Percentiles rank a stretch among this genome's conserved stretches.
These are phyloP conservation scores for Paraphoma sp. DNA, from an alignment of 2,329 filamentous ascomycete genomes.

Conservation along the genomic window DNA sequence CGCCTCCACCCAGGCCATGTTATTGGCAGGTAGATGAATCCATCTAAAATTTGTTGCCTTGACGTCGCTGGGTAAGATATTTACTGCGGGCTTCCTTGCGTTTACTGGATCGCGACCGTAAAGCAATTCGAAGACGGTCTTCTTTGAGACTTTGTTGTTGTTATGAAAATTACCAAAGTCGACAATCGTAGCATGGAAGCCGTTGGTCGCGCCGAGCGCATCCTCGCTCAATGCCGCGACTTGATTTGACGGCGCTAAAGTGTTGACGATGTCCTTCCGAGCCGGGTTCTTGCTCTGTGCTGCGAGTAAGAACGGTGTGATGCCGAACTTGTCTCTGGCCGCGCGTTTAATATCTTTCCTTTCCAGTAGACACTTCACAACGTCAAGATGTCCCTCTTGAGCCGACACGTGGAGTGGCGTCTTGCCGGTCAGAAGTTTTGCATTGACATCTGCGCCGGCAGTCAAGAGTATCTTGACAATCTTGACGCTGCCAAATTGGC, in stretches of 20 bases:
- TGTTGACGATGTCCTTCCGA: conserved; percentile 50
- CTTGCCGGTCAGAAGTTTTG: conserved; percentile 40
- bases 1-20: conserved; percentile 68
- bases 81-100: conserved; percentile 41
- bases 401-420: conserved; percentile 49
- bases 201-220: conserved; percentile 43
- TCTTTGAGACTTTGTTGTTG: conserved; percentile 40
- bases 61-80: conserved; percentile 48
- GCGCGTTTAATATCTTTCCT: conserved; percentile 45
- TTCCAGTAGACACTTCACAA: conserved; percentile 47
- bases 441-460: conserved; percentile 43
- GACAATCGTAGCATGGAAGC: conserved; percentile 48
- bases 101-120: conserved; percentile 44
- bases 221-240: conserved; percentile 46
- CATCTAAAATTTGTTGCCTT: conserved; percentile 52
- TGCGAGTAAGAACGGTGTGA: conserved; percentile 52
- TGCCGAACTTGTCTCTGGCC: conserved; percentile 53
- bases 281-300: conserved; percentile 43
- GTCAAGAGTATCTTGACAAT: conserved; percentile 38
- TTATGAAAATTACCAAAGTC: conserved; percentile 49
- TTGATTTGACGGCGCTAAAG: conserved; percentile 50
- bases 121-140: conserved; percentile 44
- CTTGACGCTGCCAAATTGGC: conserved; percentile 39
- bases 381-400: conserved; percentile 40
- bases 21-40: conserved; percentile 57